Conservation (phyloP, 169 alveolate genomes). For the Cryptosporidium baileyi region DNA sequence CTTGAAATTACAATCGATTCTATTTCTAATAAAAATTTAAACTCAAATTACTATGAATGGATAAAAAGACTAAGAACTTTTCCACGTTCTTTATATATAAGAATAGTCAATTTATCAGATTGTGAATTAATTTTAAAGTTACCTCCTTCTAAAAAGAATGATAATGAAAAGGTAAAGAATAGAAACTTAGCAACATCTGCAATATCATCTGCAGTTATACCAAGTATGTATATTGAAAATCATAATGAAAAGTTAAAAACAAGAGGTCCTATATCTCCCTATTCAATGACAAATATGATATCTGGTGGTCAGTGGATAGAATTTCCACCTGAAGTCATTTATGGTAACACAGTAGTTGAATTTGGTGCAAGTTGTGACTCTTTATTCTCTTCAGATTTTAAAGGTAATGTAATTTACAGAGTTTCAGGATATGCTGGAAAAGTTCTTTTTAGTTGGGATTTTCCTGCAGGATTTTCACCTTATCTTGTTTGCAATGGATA, state of each 20-base stretch:
- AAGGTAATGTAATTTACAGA: constrained; percentile 17
- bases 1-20: too few species aligned
- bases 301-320: constrained; percentile 65
- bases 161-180: constrained; percentile 9
- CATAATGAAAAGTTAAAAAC: constrained; percentile 21
- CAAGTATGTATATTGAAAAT: constrained; percentile 43
- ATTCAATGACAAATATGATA: constrained; percentile 37
- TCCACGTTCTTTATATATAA: constrained; percentile 44
- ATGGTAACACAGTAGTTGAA: constrained; percentile 18
- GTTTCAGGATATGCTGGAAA: constrained; percentile 66
- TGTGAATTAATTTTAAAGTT: background rate
- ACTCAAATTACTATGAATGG: constrained; percentile 37
- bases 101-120: constrained; percentile 47
- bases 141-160: constrained; percentile 35
- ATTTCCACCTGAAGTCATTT: constrained; percentile 41
- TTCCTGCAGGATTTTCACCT: constrained; percentile 58
- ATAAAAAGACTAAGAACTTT: constrained; percentile 23
- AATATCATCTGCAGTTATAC: constrained; percentile 50
- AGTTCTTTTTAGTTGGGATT: constrained; percentile 39
- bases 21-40: background rate
- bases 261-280: constrained; percentile 60
- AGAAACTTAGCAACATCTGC: constrained; percentile 39
- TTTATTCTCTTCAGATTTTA: constrained; percentile 43
- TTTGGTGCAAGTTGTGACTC: constrained; percentile 65
- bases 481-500: constrained; percentile 14